phyloP scores from a whole-genome alignment of 495 filamentous ascomycete species.

The Annulohypoxylon nitens region DNA sequence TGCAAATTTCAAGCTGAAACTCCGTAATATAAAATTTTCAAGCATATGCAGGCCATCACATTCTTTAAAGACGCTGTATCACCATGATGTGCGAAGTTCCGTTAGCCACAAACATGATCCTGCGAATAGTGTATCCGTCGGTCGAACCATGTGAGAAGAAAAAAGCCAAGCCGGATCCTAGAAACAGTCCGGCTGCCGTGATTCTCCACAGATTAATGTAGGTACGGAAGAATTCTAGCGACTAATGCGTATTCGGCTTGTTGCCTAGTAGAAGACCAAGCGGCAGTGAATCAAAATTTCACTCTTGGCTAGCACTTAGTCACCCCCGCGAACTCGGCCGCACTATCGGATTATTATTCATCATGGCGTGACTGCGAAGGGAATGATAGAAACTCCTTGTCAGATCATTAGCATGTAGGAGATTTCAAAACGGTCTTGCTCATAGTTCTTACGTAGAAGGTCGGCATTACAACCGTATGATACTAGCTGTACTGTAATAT shows the following conservation, averaged over 20 bases:
- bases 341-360: no score
- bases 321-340: no score
- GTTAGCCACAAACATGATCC: background rate
- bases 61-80: background rate
- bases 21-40: no score
- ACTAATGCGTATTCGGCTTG: background rate
- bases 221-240: conserved; percentile 10
- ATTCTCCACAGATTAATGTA: conserved; percentile 1
- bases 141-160: background rate
- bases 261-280: background rate
- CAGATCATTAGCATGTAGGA: no score
- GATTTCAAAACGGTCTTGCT: no score
- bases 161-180: background rate
- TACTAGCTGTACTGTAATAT: background rate
- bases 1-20: no score
- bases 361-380: no score
- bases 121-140: background rate
- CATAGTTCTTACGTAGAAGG: background rate
- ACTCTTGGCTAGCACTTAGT: no score
- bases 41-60: background rate
- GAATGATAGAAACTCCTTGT: no score
- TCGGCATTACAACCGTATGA: background rate
- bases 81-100: background rate
- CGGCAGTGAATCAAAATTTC: background rate
- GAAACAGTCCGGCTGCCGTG: background rate